These are phyloP conservation scores for Musa troglodytarum DNA, from an alignment of 176 grass and related monocot species.

Conservation along the genomic window DNA sequence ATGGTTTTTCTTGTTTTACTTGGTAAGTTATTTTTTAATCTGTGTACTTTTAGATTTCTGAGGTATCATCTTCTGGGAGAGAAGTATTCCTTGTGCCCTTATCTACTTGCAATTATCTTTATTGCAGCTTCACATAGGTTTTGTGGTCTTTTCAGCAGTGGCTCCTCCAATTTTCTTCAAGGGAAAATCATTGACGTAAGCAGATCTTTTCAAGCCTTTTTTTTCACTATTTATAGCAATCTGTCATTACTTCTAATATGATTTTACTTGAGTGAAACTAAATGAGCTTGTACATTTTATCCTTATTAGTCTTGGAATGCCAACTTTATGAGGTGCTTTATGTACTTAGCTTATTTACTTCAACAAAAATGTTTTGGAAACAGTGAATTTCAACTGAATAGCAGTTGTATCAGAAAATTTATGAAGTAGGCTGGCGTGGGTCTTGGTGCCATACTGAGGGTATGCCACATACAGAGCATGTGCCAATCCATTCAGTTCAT, in stretches of 20 bases:
- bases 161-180: conserved; percentile 92
- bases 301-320: not conserved
- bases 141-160: conserved; percentile 74
- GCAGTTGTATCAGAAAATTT: not conserved
- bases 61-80: not conserved
- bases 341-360: not conserved
- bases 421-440: not conserved
- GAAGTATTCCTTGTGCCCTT: not conserved
- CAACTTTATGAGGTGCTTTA: not conserved
- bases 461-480: too few species aligned
- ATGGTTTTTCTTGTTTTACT: conserved; percentile 93
- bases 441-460: not conserved
- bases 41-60: not conserved
- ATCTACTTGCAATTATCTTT: not conserved
- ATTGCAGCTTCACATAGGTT: conserved; percentile 81
- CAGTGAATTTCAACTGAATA: not conserved
- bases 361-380: not conserved
- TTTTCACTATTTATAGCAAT: not conserved
- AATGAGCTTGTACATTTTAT: not conserved
- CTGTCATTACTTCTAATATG: not conserved
- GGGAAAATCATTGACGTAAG: conserved; percentile 99
- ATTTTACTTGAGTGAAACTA: not conserved
- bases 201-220: not conserved
- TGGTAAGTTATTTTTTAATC: conserved; percentile 32
- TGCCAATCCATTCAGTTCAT: too few species aligned